Evolutionary conservation across 495 filamentous ascomycete genomes (phyloP).

Genomic region (Tricharina praecox): DNA sequence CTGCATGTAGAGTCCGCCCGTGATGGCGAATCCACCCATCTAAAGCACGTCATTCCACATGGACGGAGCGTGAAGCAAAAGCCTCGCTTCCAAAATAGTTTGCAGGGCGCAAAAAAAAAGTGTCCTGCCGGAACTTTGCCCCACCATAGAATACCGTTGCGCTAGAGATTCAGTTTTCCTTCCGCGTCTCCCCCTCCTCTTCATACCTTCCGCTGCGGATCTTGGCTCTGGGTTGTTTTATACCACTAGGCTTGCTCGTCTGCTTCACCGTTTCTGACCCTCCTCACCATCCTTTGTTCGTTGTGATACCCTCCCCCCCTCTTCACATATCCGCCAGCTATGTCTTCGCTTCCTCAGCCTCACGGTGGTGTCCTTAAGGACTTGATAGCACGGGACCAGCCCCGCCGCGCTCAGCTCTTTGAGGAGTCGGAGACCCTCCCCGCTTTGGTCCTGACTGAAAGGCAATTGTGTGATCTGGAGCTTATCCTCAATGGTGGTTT

Average conservation of each 20-base stretch:
- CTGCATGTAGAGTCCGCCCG: not conserved
- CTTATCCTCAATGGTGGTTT: constrained; percentile 93
- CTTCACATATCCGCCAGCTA: constrained; percentile 28
- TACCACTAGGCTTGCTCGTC: not conserved
- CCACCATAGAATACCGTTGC: not conserved
- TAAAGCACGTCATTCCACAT: not conserved
- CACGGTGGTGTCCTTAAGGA: constrained; percentile 97
- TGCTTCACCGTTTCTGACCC: not conserved
- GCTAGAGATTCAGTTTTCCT: not conserved
- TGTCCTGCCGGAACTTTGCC: too few relatives aligned
- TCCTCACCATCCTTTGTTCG: not conserved
- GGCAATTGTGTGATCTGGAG: constrained; percentile 94
- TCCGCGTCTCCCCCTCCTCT: not conserved
- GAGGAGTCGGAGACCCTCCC: constrained; percentile 75
- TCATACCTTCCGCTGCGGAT: not conserved
- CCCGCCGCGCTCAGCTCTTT: constrained; percentile 54
- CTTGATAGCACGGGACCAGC: constrained; percentile 75
- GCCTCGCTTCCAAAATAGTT: not conserved
- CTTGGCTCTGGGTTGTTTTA: not conserved
- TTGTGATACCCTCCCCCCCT: constrained; percentile 1
- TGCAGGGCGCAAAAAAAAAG: not conserved
- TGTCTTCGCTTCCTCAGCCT: constrained; percentile 36
- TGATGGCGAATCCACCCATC: not conserved
- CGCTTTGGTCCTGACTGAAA: constrained; percentile 69
- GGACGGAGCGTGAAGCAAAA: not conserved